Percentiles rank a stretch among this genome's conserved stretches.
Conservation (phyloP, 164 flowering plant genomes). For the Brasenia schreberi region DNA sequence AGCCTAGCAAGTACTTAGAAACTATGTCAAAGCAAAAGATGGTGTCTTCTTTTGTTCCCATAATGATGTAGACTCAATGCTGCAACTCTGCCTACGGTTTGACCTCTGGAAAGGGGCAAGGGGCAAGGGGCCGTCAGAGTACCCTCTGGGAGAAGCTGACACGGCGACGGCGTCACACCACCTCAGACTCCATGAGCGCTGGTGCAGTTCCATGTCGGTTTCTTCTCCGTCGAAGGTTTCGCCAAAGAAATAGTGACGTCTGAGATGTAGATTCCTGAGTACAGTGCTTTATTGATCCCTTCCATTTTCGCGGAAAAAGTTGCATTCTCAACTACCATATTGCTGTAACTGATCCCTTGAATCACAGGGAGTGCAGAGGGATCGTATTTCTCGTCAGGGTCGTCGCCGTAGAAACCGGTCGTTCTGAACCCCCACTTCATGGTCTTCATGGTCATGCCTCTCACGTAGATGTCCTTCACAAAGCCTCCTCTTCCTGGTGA, state of each 20-base stretch:
- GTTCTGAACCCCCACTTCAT: slow-evolving; percentile 61
- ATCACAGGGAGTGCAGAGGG: slow-evolving; percentile 52
- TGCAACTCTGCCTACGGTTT: slow-evolving; percentile 20
- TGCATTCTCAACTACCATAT: slow-evolving; percentile 53
- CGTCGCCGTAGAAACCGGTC: slow-evolving; percentile 47
- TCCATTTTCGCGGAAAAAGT: slow-evolving; percentile 39
- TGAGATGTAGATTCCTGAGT: slow-evolving; percentile 46
- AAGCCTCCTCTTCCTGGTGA: slow-evolving; percentile 58
- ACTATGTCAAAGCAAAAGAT: too few species aligned
- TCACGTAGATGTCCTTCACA: slow-evolving; percentile 50
- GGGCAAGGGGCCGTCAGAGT: slow-evolving; percentile 19
- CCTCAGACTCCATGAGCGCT: slow-evolving; percentile 36
- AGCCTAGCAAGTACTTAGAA: too few species aligned
- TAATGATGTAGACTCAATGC: too few species aligned
- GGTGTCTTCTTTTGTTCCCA: too few species aligned
- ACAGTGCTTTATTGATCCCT: slow-evolving; percentile 41
- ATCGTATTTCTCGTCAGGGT: slow-evolving; percentile 38
- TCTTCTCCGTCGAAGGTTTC: background rate
- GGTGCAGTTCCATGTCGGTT: slow-evolving; percentile 46
- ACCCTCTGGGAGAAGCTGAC: slow-evolving; percentile 26
- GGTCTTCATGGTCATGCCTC: slow-evolving; percentile 40
- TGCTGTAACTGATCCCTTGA: slow-evolving; percentile 34
- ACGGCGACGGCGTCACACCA: slow-evolving; percentile 42
- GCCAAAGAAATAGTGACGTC: slow-evolving; percentile 45
- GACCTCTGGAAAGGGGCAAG: slow-evolving; percentile 42